A percentile compares a stretch with the other conserved stretches of the same genome.
Evolutionary conservation across 2,329 filamentous ascomycete species (phyloP).

Genomic region (Pseudomassariella vexata): DNA sequence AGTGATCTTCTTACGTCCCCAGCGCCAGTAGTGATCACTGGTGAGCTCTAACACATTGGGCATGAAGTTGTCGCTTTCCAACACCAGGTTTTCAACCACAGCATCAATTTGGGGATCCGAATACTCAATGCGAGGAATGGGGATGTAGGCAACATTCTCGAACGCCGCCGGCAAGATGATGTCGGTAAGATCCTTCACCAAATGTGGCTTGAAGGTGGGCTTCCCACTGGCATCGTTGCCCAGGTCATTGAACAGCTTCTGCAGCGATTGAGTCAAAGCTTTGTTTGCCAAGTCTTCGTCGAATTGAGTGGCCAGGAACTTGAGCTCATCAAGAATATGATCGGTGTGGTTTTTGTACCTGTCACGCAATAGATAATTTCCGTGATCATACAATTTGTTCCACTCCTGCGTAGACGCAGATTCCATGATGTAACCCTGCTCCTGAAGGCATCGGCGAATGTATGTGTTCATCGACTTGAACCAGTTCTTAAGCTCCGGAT

Average conservation of each 20-base stretch:
- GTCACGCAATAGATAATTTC: conserved; percentile 78
- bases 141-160: conserved; percentile 82
- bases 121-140: conserved; percentile 91
- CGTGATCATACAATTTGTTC: conserved; percentile 79
- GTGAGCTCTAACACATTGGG: conserved; percentile 86
- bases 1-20: conserved; percentile 81
- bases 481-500: conserved; percentile 83
- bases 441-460: conserved; percentile 74
- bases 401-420: conserved; percentile 75
- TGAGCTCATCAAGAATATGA: conserved; percentile 80
- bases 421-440: conserved; percentile 87
- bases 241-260: conserved; percentile 83
- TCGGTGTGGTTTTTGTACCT: conserved; percentile 85
- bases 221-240: conserved; percentile 83
- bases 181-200: conserved; percentile 82
- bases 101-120: conserved; percentile 78
- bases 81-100: conserved; percentile 87
- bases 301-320: conserved; percentile 85
- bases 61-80: conserved; percentile 95
- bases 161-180: conserved; percentile 80
- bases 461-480: conserved; percentile 75
- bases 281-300: conserved; percentile 84
- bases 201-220: conserved; percentile 83
- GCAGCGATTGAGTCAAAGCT: conserved; percentile 66
- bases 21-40: conserved; percentile 91